Evolutionary conservation across 2,329 filamentous ascomycete species (phyloP).

Genomic region (Talaromyces sp.): DNA sequence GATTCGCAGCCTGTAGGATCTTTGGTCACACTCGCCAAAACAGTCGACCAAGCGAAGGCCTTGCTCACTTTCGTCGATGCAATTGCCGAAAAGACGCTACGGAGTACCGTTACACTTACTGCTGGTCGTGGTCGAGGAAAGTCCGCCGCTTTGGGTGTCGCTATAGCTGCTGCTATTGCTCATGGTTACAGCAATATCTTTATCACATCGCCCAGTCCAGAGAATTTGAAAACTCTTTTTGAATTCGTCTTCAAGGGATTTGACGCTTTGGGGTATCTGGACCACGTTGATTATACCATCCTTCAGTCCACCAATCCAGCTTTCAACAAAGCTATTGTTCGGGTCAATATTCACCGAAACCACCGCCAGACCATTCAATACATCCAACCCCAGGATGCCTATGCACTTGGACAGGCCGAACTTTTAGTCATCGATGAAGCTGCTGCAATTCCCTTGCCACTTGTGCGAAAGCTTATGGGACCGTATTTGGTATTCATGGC

Average conservation of each 20-base stretch:
- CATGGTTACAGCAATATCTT: slow-evolving; percentile 99
- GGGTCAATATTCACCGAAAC: slow-evolving; percentile 90
- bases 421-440: slow-evolving; percentile 95
- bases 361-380: slow-evolving; percentile 98
- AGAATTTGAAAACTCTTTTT: slow-evolving; percentile 97
- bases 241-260: slow-evolving; percentile 99
- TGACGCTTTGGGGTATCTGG: slow-evolving; percentile 86
- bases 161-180: slow-evolving; percentile 87
- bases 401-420: slow-evolving; percentile 92
- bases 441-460: slow-evolving; percentile 86
- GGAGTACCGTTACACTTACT: slow-evolving; percentile 89
- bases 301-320: slow-evolving; percentile 97
- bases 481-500: slow-evolving; percentile 99
- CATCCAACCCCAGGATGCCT: slow-evolving; percentile 92
- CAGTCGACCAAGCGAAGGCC: slow-evolving; percentile 92
- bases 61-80: slow-evolving; percentile 95
- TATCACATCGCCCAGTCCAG: slow-evolving; percentile 93
- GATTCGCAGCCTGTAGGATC: slow-evolving; percentile 84
- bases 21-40: slow-evolving; percentile 78
- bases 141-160: slow-evolving; percentile 90
- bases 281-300: slow-evolving; percentile 96
- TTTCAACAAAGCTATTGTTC: slow-evolving; percentile 97
- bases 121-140: slow-evolving; percentile 94
- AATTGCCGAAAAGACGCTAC: slow-evolving; percentile 90
- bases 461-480: slow-evolving; percentile 91